Percentiles rank a stretch among this genome's conserved stretches.
Evolutionary conservation across 2,329 filamentous ascomycete genomes (phyloP).

Genomic region (Cadophora sp.): DNA sequence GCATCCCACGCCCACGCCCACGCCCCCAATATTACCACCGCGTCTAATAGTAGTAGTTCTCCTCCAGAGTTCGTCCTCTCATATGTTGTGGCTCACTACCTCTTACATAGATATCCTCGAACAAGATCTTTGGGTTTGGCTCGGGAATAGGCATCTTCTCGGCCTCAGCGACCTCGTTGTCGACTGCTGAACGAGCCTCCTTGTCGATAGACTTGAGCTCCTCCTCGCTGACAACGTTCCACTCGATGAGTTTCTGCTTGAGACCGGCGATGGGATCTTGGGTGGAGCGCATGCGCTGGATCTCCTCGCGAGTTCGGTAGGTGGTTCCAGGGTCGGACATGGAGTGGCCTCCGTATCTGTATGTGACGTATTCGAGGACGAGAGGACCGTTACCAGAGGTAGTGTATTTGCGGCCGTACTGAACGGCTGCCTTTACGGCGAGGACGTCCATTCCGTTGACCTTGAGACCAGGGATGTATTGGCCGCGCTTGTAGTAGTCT

Average conservation of each 20-base stretch:
- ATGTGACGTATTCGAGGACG: conserved; percentile 98
- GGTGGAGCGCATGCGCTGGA: conserved; percentile 98
- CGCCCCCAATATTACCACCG: not conserved
- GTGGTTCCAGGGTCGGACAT: conserved; percentile 99
- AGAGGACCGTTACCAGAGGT: conserved; percentile 85
- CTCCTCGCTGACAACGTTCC: conserved; percentile 88
- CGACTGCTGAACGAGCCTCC: conserved; percentile 84
- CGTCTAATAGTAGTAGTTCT: conserved; percentile 75
- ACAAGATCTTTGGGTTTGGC: conserved; percentile 81
- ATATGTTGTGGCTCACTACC: conserved; percentile 89
- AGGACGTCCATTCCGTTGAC: conserved; percentile 99
- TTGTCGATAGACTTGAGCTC: conserved; percentile 98
- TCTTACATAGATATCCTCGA: conserved; percentile 93
- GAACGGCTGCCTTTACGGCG: conserved; percentile 93
- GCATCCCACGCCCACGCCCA: not conserved
- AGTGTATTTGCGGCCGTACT: conserved; percentile 92
- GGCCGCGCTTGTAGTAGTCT: conserved; percentile 99
- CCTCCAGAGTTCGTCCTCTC: conserved; percentile 85
- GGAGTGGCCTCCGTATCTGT: conserved; percentile 98
- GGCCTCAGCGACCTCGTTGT: conserved; percentile 86
- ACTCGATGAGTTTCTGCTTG: conserved; percentile 98
- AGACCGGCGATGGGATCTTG: conserved; percentile 98
- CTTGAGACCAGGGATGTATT: conserved; percentile 99
- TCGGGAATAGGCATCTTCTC: conserved; percentile 89
- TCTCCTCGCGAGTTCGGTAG: conserved; percentile 98